phyloP scores from a whole-genome alignment of 345 rosid genomes.

The Luvunga scandens region DNA sequence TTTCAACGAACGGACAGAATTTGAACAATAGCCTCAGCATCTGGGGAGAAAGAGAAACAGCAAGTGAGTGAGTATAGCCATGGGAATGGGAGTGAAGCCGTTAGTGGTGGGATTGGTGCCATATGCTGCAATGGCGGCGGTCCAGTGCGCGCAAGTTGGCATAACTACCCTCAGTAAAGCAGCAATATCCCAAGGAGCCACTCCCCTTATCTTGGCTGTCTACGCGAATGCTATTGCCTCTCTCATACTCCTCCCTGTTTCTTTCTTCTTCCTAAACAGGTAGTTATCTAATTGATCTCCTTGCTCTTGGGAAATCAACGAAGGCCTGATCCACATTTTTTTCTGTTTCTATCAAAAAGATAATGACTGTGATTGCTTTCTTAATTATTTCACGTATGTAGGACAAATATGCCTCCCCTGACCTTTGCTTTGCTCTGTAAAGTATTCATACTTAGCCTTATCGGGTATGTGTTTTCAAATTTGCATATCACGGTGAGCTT shows the following conservation, averaged over 20 bases:
- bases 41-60: not conserved
- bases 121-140: constrained; percentile 41
- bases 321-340: not conserved
- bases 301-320: not conserved
- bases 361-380: not conserved
- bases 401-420: constrained; percentile 38
- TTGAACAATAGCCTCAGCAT: too few species aligned
- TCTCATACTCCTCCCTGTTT: constrained; percentile 31
- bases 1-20: too few species aligned
- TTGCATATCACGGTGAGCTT: not conserved
- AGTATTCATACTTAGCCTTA: constrained; percentile 43
- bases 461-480: constrained; percentile 30
- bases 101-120: constrained; percentile 25
- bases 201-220: constrained; percentile 37
- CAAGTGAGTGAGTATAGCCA: not conserved
- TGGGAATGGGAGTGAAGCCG: constrained; percentile 18
- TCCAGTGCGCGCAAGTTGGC: constrained; percentile 38
- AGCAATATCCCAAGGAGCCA: constrained; percentile 53
- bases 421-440: constrained; percentile 40
- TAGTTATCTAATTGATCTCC: not conserved
- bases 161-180: constrained; percentile 45
- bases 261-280: constrained; percentile 33
- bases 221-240: constrained; percentile 45
- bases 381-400: constrained; percentile 1
- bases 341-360: not conserved